Evolutionary conservation across 192 early-diverging fungal genomes (phyloP).

Genomic region (Backusella luteola): DNA sequence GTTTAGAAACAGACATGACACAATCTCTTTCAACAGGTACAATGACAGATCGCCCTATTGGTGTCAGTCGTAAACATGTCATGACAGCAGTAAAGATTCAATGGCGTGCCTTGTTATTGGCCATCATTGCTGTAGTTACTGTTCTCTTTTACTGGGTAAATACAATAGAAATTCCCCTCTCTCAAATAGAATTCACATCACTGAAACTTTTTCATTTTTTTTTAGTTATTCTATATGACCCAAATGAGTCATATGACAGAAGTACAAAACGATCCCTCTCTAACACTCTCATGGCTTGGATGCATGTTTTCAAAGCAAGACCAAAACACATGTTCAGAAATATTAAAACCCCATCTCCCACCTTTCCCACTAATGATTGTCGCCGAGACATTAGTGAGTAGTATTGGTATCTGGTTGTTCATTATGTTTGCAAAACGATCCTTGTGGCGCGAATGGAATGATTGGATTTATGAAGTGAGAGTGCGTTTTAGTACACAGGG

Average conservation of each 20-base stretch:
- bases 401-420: slow-evolving; percentile 44
- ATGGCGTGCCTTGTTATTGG: slow-evolving; percentile 53
- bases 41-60: neutral
- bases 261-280: neutral
- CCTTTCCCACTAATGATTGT: slow-evolving; percentile 44
- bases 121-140: slow-evolving; percentile 34
- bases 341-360: slow-evolving; percentile 37
- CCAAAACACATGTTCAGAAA: slow-evolving; percentile 39
- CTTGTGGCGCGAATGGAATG: slow-evolving; percentile 45
- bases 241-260: slow-evolving; percentile 37
- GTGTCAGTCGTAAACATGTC: slow-evolving; percentile 40
- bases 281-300: slow-evolving; percentile 34
- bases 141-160: slow-evolving; percentile 51
- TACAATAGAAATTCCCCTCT: neutral
- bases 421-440: slow-evolving; percentile 47
- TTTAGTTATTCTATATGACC: slow-evolving; percentile 48
- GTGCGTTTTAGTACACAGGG: slow-evolving; percentile 30
- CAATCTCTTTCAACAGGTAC: slow-evolving; percentile 16
- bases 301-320: slow-evolving; percentile 34
- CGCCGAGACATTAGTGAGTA: slow-evolving; percentile 42
- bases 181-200: too few relatives aligned
- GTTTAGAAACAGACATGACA: slow-evolving; percentile 32
- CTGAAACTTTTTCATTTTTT: neutral
- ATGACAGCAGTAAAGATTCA: slow-evolving; percentile 51
- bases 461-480: slow-evolving; percentile 40